phyloP scores from a whole-genome alignment of 768 basidiomycete species.

The Mycena galericulata region DNA sequence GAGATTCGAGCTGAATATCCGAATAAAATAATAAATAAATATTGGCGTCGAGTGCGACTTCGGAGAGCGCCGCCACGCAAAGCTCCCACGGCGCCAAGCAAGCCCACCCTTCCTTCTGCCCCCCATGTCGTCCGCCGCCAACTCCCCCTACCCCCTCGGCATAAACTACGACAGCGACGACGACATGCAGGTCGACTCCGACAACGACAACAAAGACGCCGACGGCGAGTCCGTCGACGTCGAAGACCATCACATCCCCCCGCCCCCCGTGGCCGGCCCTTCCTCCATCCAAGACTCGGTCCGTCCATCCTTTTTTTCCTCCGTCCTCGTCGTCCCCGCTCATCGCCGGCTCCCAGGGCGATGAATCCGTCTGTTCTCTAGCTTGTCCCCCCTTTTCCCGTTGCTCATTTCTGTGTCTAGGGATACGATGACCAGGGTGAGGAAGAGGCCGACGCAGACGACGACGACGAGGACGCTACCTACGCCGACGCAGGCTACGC shows the following conservation, averaged over 20 bases:
- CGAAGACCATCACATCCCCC: constrained; percentile 54
- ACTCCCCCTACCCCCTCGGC: constrained; percentile 56
- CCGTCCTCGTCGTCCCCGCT: constrained; percentile 24
- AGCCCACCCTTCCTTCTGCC: constrained; percentile 37
- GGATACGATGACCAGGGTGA: constrained; percentile 70
- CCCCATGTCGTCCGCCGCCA: constrained; percentile 44
- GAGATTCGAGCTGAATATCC: too few species aligned
- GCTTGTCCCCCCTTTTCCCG: constrained; percentile 32
- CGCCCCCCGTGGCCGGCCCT: constrained; percentile 51
- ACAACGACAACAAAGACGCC: constrained; percentile 53
- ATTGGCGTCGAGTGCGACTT: not conserved
- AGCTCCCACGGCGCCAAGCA: constrained; percentile 11
- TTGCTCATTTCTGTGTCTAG: constrained; percentile 48
- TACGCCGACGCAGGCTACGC: constrained; percentile 84
- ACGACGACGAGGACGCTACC: constrained; percentile 79
- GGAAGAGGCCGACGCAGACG: constrained; percentile 68
- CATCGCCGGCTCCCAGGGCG: constrained; percentile 50
- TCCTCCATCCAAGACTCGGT: constrained; percentile 57
- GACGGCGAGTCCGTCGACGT: constrained; percentile 75
- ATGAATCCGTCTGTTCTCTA: constrained; percentile 67
- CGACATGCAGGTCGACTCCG: constrained; percentile 49
- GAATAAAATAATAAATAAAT: not conserved
- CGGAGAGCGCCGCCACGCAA: constrained; percentile 55
- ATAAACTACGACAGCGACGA: constrained; percentile 70
- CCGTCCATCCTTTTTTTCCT: constrained; percentile 38